phyloP scores from a whole-genome alignment of 129 eudicot species.

The Lonicera japonica region DNA sequence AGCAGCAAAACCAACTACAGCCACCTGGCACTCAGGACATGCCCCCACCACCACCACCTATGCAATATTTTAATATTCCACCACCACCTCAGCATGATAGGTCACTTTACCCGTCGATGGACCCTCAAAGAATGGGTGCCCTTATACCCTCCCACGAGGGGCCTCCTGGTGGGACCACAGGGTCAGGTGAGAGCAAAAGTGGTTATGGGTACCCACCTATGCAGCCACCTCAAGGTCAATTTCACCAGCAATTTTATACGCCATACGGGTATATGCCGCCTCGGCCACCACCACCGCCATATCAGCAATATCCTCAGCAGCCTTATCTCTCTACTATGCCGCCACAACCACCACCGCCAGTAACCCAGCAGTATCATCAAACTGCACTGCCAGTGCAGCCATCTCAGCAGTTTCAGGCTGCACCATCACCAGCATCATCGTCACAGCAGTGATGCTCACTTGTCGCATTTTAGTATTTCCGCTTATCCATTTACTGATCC shows the following conservation, averaged over 20 bases:
- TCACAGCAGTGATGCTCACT: neutral
- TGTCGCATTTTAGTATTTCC: too few relatives aligned
- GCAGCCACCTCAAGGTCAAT: constrained; percentile 70
- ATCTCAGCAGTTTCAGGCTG: too few relatives aligned
- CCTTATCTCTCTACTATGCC: constrained; percentile 34
- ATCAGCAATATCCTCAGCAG: constrained; percentile 66
- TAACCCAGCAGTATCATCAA: too few relatives aligned
- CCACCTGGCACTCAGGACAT: constrained; percentile 57
- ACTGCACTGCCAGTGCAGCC: too few relatives aligned
- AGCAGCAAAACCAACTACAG: constrained; percentile 60
- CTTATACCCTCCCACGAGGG: constrained; percentile 64
- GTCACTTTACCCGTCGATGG: constrained; percentile 77
- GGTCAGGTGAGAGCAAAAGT: constrained; percentile 38
- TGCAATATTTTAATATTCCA: constrained; percentile 81
- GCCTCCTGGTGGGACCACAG: constrained; percentile 27
- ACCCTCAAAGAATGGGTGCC: constrained; percentile 95
- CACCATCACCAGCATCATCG: constrained; percentile 10
- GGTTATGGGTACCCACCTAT: constrained; percentile 44
- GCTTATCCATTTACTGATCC: neutral
- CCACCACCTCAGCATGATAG: constrained; percentile 61
- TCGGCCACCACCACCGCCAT: constrained; percentile 44
- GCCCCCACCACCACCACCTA: constrained; percentile 29
- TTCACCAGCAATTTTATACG: constrained; percentile 68
- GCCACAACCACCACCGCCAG: constrained; percentile 35
- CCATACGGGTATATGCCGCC: constrained; percentile 74